Conservation (phyloP, 129 eudicot genomes). For the Saussurea involucrata region DNA sequence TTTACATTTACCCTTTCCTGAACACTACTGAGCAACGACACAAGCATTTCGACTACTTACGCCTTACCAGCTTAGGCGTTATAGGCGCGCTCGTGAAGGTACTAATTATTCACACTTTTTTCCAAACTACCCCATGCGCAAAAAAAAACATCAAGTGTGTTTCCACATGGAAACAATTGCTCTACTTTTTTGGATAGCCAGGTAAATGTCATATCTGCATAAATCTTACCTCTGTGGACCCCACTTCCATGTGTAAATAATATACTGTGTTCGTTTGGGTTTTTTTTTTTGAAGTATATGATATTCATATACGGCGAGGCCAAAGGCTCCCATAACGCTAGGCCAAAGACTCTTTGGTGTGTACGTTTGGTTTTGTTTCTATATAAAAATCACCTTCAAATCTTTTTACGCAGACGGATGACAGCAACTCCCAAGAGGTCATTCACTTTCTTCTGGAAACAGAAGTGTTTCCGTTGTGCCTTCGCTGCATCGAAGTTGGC, state of each 20-base stretch:
- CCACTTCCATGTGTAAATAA: neutral
- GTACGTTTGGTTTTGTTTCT: neutral
- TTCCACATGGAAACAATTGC: neutral
- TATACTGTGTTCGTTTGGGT: neutral
- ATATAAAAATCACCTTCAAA: neutral
- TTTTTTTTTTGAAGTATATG: too few relatives aligned
- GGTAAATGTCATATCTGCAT: neutral
- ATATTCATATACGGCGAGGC: too few relatives aligned
- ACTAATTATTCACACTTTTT: constrained; percentile 4
- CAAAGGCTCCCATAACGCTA: too few relatives aligned
- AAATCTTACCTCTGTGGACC: neutral
- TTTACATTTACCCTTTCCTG: constrained; percentile 43
- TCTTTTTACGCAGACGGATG: constrained; percentile 28
- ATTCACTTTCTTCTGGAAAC: constrained; percentile 45
- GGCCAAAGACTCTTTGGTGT: too few relatives aligned
- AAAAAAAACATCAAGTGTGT: neutral
- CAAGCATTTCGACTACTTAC: constrained; percentile 37
- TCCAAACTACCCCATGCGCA: neutral
- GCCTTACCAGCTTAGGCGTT: constrained; percentile 42
- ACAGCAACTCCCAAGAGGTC: constrained; percentile 23
- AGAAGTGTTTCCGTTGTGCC: constrained; percentile 40
- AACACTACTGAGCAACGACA: constrained; percentile 10
- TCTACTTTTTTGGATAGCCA: neutral
- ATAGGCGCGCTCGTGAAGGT: constrained; percentile 46
- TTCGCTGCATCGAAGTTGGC: constrained; percentile 45